A percentile compares a stretch with the other conserved stretches of the same genome.
Conservation (phyloP, 2,329 filamentous ascomycete genomes). For the Neofusicoccum laricinum region DNA sequence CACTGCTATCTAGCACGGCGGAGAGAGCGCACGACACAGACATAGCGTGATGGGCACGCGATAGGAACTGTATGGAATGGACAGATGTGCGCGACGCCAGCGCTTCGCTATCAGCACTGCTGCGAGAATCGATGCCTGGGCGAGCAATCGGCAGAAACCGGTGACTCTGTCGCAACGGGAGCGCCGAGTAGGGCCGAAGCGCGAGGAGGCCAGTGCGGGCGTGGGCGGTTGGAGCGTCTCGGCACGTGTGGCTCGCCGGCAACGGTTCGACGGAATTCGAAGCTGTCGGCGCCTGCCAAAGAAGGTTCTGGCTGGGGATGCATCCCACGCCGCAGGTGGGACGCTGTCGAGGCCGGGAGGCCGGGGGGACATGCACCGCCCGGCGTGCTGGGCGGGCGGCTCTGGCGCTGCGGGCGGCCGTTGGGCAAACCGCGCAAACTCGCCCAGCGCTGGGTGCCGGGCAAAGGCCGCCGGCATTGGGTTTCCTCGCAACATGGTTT, state of each 20-base stretch:
- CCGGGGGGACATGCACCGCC: no score
- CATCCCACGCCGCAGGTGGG: no score
- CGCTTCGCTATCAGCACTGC: neutral
- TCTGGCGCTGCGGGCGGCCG: neutral
- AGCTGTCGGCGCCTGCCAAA: neutral
- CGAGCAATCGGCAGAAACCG: neutral
- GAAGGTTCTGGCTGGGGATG: neutral
- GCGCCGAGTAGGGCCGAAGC: neutral
- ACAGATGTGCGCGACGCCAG: neutral
- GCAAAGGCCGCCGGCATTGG: constrained; percentile 4
- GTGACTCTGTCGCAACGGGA: neutral
- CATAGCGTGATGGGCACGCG: neutral
- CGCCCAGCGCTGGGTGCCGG: neutral
- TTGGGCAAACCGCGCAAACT: constrained; percentile 1
- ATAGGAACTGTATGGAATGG: neutral
- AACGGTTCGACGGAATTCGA: neutral
- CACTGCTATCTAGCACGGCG: neutral
- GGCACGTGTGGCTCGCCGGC: neutral
- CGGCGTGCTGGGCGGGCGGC: no score
- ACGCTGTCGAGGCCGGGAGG: no score
- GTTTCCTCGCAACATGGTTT: constrained; percentile 14
- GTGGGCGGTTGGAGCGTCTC: neutral
- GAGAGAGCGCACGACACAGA: neutral
- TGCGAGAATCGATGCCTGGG: neutral
- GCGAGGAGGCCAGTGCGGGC: neutral